Conservation (phyloP, 305 asterid species). For the Fraxinus greggii region DNA sequence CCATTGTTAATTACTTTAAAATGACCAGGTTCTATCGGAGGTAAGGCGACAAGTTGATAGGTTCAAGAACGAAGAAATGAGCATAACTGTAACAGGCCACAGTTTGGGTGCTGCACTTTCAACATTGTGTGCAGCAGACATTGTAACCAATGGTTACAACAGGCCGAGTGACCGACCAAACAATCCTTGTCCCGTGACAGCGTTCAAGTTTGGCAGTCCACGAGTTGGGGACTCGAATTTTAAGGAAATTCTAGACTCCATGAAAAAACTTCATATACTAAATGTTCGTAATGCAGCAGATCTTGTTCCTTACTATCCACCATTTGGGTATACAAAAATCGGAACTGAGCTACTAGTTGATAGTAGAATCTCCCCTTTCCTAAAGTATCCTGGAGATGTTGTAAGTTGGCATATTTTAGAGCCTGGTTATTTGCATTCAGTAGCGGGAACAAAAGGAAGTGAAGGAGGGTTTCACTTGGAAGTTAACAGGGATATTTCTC, state of each 20-base stretch:
- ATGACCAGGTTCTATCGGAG: constrained; percentile 46
- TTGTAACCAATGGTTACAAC: constrained; percentile 43
- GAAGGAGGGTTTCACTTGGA: constrained; percentile 32
- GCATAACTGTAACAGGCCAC: constrained; percentile 63
- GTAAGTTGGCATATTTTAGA: constrained; percentile 44
- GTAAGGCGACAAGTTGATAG: constrained; percentile 34
- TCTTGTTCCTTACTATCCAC: constrained; percentile 36
- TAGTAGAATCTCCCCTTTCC: constrained; percentile 25
- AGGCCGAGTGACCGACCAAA: constrained; percentile 14
- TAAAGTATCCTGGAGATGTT: constrained; percentile 32
- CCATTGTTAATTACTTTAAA: background rate
- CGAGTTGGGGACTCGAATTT: constrained; percentile 39
- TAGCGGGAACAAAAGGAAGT: constrained; percentile 37
- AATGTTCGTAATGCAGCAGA: constrained; percentile 36
- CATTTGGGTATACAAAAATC: constrained; percentile 24
- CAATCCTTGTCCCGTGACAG: constrained; percentile 39
- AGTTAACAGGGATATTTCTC: constrained; percentile 38
- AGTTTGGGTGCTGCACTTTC: constrained; percentile 66
- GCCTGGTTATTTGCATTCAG: constrained; percentile 46
- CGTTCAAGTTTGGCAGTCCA: constrained; percentile 43
- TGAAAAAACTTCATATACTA: constrained; percentile 33
- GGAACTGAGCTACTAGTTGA: constrained; percentile 37
- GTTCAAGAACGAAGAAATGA: constrained; percentile 47
- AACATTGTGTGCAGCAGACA: constrained; percentile 49
- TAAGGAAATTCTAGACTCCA: constrained; percentile 1